Conservation (phyloP, 441 rosid genomes). For the Erodium chrysanthum region DNA sequence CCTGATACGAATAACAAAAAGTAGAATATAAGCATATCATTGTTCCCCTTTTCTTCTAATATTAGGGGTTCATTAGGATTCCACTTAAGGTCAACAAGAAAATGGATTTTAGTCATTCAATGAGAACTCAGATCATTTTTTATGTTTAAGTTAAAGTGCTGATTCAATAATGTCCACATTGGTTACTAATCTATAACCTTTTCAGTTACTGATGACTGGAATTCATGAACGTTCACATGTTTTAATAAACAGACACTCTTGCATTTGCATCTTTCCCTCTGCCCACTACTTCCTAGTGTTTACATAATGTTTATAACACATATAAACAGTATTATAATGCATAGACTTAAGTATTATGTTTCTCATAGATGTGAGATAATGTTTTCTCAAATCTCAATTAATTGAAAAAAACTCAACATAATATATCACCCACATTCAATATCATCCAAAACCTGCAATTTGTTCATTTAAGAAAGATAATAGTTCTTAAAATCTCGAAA, state of each 20-base stretch:
- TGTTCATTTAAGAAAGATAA: background rate
- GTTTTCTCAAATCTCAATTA: too few relatives aligned
- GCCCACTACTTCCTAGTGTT: background rate
- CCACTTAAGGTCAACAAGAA: background rate
- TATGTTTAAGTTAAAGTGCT: background rate
- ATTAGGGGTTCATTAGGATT: too few relatives aligned
- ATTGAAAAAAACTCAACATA: too few relatives aligned
- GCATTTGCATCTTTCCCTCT: background rate
- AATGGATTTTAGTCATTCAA: background rate
- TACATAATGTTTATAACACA: background rate
- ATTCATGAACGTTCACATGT: background rate
- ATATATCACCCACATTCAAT: background rate
- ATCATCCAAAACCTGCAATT: background rate
- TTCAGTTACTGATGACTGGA: too few relatives aligned
- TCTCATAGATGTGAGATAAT: too few relatives aligned
- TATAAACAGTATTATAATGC: background rate
- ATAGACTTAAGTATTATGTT: too few relatives aligned
- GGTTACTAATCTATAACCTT: background rate
- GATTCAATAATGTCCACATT: background rate
- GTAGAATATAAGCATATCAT: background rate
- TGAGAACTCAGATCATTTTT: background rate
- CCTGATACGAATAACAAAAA: slow-evolving; percentile 32
- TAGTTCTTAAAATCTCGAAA: background rate
- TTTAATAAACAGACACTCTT: too few relatives aligned
- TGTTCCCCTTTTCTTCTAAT: too few relatives aligned